Evolutionary conservation across 192 early-diverging fungal genomes (phyloP).

Genomic region (Umbelopsis sp.): DNA sequence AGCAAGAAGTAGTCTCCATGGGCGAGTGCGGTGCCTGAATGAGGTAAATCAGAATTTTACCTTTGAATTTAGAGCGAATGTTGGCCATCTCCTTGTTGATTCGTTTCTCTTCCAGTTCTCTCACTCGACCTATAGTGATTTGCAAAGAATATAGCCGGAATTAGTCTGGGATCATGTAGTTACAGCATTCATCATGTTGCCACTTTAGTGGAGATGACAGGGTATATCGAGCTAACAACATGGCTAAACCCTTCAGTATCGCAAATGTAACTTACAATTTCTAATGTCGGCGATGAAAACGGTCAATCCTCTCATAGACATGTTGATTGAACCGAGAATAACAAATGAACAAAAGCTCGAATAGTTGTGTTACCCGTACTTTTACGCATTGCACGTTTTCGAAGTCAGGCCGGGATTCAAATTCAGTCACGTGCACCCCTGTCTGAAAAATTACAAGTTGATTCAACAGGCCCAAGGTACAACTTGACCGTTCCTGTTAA

Average conservation of each 20-base stretch:
- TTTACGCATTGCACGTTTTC: too few relatives aligned
- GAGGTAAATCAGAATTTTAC: slow-evolving; percentile 45
- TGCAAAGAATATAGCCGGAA: neutral
- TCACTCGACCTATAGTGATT: slow-evolving; percentile 75
- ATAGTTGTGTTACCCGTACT: too few relatives aligned
- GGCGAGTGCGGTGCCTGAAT: neutral
- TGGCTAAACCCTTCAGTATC: neutral
- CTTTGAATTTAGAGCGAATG: slow-evolving; percentile 98
- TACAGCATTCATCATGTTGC: neutral
- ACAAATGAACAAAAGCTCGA: neutral
- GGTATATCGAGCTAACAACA: neutral
- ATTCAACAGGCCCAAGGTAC: too few relatives aligned
- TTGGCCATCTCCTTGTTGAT: slow-evolving; percentile 99
- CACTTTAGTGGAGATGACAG: neutral
- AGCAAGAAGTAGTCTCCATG: neutral
- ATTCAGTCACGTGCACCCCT: too few relatives aligned
- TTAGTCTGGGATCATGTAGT: neutral
- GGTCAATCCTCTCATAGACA: slow-evolving; percentile 86
- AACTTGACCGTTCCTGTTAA: neutral
- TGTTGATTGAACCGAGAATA: neutral
- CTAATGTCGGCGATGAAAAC: slow-evolving; percentile 98
- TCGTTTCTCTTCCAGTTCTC: slow-evolving; percentile 96
- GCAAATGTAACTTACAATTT: slow-evolving; percentile 78
- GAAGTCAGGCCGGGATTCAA: too few relatives aligned
- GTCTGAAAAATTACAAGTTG: too few relatives aligned